Conservation (phyloP, 1,139 yeast species). For the Lodderomyces pseudojiufengensis region DNA sequence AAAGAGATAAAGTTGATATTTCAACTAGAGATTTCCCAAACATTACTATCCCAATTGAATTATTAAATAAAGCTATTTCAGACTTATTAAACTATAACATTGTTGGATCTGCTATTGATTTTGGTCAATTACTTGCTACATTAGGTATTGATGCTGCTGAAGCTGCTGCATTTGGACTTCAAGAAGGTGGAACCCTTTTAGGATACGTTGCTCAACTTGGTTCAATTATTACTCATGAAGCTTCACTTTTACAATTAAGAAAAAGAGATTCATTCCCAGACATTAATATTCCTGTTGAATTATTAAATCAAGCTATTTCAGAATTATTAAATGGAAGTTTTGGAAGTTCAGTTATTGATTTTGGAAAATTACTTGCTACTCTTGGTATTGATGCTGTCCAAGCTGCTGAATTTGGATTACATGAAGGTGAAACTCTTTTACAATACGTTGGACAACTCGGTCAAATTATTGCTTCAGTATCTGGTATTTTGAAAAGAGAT, state of each 20-base stretch:
- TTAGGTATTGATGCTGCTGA: conserved; percentile 1
- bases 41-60: no score
- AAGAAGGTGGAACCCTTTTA: not conserved
- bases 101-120: not conserved
- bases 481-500: no score
- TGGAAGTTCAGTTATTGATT: not conserved
- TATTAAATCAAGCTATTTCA: not conserved
- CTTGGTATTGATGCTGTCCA: not conserved
- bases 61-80: not conserved
- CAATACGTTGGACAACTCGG: not conserved
- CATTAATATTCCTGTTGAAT: no score
- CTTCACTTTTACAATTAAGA: no score
- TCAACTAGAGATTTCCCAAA: no score
- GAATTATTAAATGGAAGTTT: not conserved
- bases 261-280: no score
- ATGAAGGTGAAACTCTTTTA: not conserved
- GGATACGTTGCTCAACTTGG: not conserved
- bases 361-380: not conserved
- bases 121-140: not conserved
- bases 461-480: not conserved
- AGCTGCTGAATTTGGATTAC: not conserved
- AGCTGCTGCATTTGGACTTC: not conserved
- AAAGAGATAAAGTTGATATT: no score
- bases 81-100: not conserved
- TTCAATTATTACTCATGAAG: not conserved